phyloP scores from a whole-genome alignment of 768 basidiomycete species.

The Auriscalpium orientale region DNA sequence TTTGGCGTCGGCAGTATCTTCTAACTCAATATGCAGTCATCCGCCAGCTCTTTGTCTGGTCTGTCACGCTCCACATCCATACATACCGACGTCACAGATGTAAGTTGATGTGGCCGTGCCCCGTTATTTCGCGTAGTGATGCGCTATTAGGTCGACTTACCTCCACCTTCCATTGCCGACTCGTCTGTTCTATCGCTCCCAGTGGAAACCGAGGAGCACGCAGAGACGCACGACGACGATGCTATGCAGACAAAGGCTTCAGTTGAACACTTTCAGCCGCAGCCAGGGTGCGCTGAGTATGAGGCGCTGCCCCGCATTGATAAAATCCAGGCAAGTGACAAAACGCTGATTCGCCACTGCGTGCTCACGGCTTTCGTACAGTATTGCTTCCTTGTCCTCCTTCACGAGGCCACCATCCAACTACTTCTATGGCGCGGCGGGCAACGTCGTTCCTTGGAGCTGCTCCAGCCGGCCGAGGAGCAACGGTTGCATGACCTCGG shows the following conservation, averaged over 20 bases:
- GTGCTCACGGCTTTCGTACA: constrained; percentile 19
- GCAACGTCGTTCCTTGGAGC: constrained; percentile 38
- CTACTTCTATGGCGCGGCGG: constrained; percentile 68
- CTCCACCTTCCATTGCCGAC: neutral
- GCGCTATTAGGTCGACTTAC: neutral
- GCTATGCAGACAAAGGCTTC: too few species aligned
- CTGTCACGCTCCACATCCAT: too few species aligned
- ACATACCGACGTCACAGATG: too few species aligned
- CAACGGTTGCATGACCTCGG: constrained; percentile 43
- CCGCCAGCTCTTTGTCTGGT: too few species aligned
- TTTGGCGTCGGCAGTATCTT: too few species aligned
- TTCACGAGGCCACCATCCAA: constrained; percentile 66
- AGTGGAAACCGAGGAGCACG: too few species aligned
- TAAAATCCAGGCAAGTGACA: constrained; percentile 10
- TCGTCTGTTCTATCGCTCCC: too few species aligned
- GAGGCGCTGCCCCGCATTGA: constrained; percentile 13
- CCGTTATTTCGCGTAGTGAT: too few species aligned
- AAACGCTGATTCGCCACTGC: neutral
- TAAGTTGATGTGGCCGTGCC: too few species aligned
- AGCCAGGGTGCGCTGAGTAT: constrained; percentile 2
- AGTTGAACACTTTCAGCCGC: neutral
- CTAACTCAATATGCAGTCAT: too few species aligned
- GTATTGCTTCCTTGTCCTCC: constrained; percentile 68
- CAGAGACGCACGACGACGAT: neutral
- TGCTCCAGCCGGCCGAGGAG: constrained; percentile 52